These are phyloP conservation scores for Thermomyces lanuginosus DNA, from an alignment of 2,329 filamentous ascomycete species.

Conservation along the genomic window DNA sequence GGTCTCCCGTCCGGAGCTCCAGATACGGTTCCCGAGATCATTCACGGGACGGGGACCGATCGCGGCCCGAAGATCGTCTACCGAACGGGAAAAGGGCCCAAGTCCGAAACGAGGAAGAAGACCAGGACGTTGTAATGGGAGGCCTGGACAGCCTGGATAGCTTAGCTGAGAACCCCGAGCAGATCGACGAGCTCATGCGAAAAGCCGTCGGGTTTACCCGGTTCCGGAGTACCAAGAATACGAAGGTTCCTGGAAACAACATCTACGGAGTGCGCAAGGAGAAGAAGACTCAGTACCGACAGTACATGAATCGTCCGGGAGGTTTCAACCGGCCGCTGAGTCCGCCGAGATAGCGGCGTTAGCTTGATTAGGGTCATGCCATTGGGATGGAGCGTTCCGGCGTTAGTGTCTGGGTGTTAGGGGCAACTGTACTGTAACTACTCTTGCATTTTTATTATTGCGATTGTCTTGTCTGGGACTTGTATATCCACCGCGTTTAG, in stretches of 20 bases:
- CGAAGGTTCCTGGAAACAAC: slow-evolving; percentile 76
- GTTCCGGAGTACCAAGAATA: slow-evolving; percentile 76
- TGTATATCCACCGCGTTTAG: too few relatives aligned
- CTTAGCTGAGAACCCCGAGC: slow-evolving; percentile 14
- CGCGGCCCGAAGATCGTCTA: slow-evolving; percentile 10
- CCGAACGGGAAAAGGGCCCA: slow-evolving; percentile 12
- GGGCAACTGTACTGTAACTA: too few relatives aligned
- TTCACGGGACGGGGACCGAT: slow-evolving; percentile 15
- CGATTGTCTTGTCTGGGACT: too few relatives aligned
- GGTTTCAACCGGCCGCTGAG: slow-evolving; percentile 36
- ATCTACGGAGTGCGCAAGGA: slow-evolving; percentile 71
- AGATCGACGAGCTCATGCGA: slow-evolving; percentile 56
- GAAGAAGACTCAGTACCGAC: slow-evolving; percentile 86
- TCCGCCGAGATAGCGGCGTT: slow-evolving; percentile 21
- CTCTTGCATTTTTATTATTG: too few relatives aligned
- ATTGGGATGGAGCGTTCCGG: too few relatives aligned
- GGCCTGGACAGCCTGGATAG: slow-evolving; percentile 5
- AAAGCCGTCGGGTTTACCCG: slow-evolving; percentile 79
- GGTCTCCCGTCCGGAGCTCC: slow-evolving; percentile 21
- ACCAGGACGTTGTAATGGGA: slow-evolving; percentile 32
- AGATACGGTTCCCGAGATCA: slow-evolving; percentile 17
- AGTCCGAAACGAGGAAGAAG: slow-evolving; percentile 33
- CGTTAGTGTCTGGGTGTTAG: too few relatives aligned
- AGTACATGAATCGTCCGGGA: slow-evolving; percentile 61
- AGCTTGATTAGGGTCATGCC: slow-evolving; percentile 2